Conservation (phyloP, 2,329 filamentous ascomycete genomes). For the Diaporthe citriasiana region DNA sequence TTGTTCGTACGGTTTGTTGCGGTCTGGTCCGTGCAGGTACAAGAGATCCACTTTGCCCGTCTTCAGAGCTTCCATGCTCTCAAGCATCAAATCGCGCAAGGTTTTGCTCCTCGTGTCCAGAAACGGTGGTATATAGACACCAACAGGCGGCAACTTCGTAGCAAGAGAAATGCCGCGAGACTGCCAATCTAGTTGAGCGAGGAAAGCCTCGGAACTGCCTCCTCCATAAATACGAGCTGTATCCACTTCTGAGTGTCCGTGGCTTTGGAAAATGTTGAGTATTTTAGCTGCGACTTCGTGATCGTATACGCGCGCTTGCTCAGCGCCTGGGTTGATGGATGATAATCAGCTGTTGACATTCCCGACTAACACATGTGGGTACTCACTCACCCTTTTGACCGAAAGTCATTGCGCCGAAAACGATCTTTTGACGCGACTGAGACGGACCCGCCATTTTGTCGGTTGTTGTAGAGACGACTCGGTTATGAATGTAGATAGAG, state of each 20-base stretch:
- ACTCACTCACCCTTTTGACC: constrained; percentile 43
- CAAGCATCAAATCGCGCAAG: constrained; percentile 52
- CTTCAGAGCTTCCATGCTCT: constrained; percentile 56
- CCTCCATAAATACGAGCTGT: constrained; percentile 76
- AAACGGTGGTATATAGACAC: constrained; percentile 42
- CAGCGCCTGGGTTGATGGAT: constrained; percentile 41
- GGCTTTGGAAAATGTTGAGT: constrained; percentile 74
- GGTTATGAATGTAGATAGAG: neutral
- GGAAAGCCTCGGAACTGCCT: constrained; percentile 72
- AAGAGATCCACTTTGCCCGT: constrained; percentile 59
- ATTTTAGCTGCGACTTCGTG: constrained; percentile 69
- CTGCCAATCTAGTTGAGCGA: constrained; percentile 57
- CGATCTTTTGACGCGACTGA: constrained; percentile 43
- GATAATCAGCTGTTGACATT: neutral
- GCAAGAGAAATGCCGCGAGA: constrained; percentile 56
- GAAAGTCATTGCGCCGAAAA: constrained; percentile 51
- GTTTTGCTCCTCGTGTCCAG: constrained; percentile 46
- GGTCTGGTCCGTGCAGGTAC: constrained; percentile 66
- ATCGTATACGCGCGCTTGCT: constrained; percentile 49
- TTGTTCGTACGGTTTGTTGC: constrained; percentile 59
- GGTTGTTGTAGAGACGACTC: neutral
- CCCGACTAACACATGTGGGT: no score
- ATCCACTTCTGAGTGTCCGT: constrained; percentile 78
- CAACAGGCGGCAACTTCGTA: constrained; percentile 57
- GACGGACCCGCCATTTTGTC: neutral